phyloP scores from a whole-genome alignment of 495 filamentous ascomycete species.

The Thozetella sp. region DNA sequence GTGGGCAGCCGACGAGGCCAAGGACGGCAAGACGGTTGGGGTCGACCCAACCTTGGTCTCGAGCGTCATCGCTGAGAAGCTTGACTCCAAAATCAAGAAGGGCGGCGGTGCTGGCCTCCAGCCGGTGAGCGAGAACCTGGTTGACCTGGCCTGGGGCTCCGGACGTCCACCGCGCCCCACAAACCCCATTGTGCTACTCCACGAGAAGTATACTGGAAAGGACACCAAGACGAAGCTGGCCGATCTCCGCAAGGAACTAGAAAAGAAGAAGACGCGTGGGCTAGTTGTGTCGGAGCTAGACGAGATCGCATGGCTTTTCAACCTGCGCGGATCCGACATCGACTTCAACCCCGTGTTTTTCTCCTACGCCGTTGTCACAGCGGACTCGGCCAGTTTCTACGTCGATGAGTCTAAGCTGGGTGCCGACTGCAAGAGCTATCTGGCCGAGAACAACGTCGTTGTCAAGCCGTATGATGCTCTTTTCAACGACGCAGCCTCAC shows the following conservation, averaged over 20 bases:
- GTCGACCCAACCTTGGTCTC: slow-evolving; percentile 92
- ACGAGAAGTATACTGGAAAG: slow-evolving; percentile 79
- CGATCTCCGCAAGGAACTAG: slow-evolving; percentile 87
- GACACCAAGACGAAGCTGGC: slow-evolving; percentile 80
- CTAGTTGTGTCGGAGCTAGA: slow-evolving; percentile 96
- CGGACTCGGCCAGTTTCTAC: slow-evolving; percentile 80
- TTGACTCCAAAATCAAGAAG: slow-evolving; percentile 85
- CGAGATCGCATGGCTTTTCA: slow-evolving; percentile 98
- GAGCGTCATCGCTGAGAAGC: slow-evolving; percentile 80
- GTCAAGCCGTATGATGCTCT: slow-evolving; percentile 86
- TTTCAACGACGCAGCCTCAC: slow-evolving; percentile 71
- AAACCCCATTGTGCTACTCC: slow-evolving; percentile 72
- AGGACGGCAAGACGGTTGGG: slow-evolving; percentile 83
- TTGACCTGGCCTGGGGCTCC: slow-evolving; percentile 84
- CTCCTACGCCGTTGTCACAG: slow-evolving; percentile 90
- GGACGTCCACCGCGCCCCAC: slow-evolving; percentile 73
- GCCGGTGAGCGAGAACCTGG: slow-evolving; percentile 75
- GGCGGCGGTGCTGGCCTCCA: slow-evolving; percentile 77
- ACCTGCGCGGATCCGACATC: slow-evolving; percentile 94
- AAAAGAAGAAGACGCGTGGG: slow-evolving; percentile 85
- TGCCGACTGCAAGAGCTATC: slow-evolving; percentile 67
- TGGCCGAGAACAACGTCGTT: slow-evolving; percentile 67
- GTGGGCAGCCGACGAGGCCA: slow-evolving; percentile 87
- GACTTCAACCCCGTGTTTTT: slow-evolving; percentile 99
- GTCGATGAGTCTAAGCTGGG: slow-evolving; percentile 79